Evolutionary conservation across 192 early-diverging fungal species (phyloP).

Genomic region (Rhizophagus prolifer): DNA sequence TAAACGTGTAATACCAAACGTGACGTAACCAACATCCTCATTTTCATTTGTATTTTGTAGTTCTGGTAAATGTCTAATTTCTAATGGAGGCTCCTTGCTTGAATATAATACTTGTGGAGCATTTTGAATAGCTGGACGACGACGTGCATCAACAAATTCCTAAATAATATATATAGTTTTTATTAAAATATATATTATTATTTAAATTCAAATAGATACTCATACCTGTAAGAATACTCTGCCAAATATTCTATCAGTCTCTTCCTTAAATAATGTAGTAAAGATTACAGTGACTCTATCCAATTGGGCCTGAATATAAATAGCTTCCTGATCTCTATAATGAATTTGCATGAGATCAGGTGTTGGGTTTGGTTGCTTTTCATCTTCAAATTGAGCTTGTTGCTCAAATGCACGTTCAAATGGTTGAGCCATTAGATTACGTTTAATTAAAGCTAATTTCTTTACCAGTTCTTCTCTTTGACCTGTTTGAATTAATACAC

Average conservation of each 20-base stretch:
- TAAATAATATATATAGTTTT: conserved; percentile 27
- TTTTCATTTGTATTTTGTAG: conserved; percentile 63
- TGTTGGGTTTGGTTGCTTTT: conserved; percentile 64
- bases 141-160: conserved; percentile 99
- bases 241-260: conserved; percentile 93
- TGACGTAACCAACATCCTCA: conserved; percentile 90
- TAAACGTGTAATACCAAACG: conserved; percentile 72
- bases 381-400: conserved; percentile 72
- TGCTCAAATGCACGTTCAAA: conserved; percentile 89
- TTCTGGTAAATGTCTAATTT: conserved; percentile 77
- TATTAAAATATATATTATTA: background rate
- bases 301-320: conserved; percentile 84
- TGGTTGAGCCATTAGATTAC: conserved; percentile 91
- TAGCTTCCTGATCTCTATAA: conserved; percentile 92
- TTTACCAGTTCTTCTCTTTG: conserved; percentile 67
- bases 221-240: conserved; percentile 92
- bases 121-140: conserved; percentile 82
- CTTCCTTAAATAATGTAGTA: conserved; percentile 95
- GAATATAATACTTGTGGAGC: conserved; percentile 97
- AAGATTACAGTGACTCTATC: conserved; percentile 99
- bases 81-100: conserved; percentile 88
- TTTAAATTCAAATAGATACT: background rate
- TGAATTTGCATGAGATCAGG: conserved; percentile 86
- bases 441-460: conserved; percentile 87
- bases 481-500: conserved; percentile 20